phyloP scores from a whole-genome alignment of 2,329 filamentous ascomycete genomes.

The Venturia pyrina region DNA sequence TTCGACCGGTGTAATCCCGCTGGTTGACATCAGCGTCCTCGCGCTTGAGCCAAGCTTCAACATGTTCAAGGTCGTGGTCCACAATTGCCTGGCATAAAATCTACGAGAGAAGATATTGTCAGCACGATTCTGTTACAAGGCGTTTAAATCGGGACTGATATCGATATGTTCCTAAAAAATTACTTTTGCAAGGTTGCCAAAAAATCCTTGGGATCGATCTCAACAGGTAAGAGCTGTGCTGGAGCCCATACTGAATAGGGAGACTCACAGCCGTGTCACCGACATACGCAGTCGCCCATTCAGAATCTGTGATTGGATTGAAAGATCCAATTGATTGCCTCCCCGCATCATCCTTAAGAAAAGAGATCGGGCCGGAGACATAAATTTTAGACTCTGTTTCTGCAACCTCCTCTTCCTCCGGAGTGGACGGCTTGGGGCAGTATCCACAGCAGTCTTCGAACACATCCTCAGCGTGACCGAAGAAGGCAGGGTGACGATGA shows the following conservation, averaged over 20 bases:
- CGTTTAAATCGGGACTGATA: too few species aligned
- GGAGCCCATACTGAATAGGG: too few species aligned
- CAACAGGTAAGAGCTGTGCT: too few species aligned
- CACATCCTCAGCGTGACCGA: conserved; percentile 64
- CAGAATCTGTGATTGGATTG: conserved; percentile 69
- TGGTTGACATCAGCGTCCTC: conserved; percentile 61
- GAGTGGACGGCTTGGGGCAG: conserved; percentile 59
- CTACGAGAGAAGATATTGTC: too few species aligned
- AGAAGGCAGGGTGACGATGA: conserved; percentile 72
- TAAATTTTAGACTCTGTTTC: conserved; percentile 67
- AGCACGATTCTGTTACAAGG: too few species aligned
- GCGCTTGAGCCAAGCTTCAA: conserved; percentile 58
- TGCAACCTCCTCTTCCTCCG: conserved; percentile 61
- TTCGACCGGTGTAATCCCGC: conserved; percentile 68
- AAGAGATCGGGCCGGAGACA: conserved; percentile 62
- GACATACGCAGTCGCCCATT: conserved; percentile 89
- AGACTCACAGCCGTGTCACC: conserved; percentile 55
- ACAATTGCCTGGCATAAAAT: conserved; percentile 70
- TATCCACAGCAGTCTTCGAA: conserved; percentile 72
- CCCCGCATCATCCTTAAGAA: conserved; percentile 73
- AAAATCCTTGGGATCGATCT: too few species aligned
- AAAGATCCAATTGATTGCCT: conserved; percentile 65
- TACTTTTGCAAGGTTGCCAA: too few species aligned
- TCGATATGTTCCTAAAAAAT: too few species aligned
- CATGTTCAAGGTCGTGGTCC: conserved; percentile 58